phyloP scores from a whole-genome alignment of 768 basidiomycete species.

The Vararia minispora region DNA sequence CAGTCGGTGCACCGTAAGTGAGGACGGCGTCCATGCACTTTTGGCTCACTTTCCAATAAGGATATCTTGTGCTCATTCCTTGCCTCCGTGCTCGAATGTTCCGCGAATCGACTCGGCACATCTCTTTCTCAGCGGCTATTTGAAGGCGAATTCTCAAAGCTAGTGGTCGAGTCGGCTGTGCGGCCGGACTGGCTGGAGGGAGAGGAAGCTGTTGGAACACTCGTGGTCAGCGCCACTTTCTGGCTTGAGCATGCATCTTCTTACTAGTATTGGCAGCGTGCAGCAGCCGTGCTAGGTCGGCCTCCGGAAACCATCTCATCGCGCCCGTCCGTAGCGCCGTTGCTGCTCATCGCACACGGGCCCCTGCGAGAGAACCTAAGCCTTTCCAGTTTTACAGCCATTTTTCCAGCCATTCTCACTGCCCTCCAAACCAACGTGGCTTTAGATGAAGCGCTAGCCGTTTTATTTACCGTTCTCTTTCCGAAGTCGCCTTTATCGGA shows the following conservation, averaged over 20 bases:
- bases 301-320: conserved; percentile 6
- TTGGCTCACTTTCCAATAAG: neutral
- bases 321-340: conserved; percentile 7
- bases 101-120: conserved; percentile 10
- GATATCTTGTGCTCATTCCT: conserved; percentile 9
- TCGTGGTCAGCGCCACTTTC: conserved; percentile 10
- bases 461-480: conserved; percentile 32
- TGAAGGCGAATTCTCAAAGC: conserved; percentile 8
- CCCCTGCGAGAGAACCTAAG: neutral
- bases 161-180: conserved; percentile 5
- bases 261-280: conserved; percentile 1
- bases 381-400: conserved; percentile 12
- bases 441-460: conserved; percentile 49
- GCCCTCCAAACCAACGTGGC: conserved; percentile 42
- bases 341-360: conserved; percentile 11
- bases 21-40: neutral
- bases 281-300: conserved; percentile 5
- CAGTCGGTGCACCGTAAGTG: neutral
- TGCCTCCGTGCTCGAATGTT: conserved; percentile 7
- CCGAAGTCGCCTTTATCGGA: conserved; percentile 6
- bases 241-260: neutral
- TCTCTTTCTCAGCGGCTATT: conserved; percentile 10
- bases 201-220: conserved; percentile 7
- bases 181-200: conserved; percentile 12
- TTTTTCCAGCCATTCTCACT: conserved; percentile 33